These are phyloP conservation scores for Millerozyma acaciae DNA, from an alignment of 805 yeast genomes.

Conservation along the genomic window DNA sequence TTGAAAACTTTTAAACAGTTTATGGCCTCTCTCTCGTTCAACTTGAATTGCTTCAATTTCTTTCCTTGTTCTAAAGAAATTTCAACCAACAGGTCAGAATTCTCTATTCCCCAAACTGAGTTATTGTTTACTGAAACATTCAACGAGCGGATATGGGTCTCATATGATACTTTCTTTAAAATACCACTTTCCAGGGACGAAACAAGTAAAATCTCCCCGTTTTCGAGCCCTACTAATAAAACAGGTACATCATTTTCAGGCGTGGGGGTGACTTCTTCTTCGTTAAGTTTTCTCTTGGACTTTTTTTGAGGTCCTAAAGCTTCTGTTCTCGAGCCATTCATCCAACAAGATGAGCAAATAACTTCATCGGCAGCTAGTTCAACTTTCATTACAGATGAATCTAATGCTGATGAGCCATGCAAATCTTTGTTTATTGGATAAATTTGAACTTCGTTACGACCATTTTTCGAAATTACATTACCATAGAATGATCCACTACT, in stretches of 20 bases:
- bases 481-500: conserved; percentile 30
- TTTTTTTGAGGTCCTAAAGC: too few relatives aligned
- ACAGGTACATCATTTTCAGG: conserved; percentile 9
- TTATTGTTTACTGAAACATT: conserved; percentile 11
- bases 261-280: conserved; percentile 13
- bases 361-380: conserved; percentile 41
- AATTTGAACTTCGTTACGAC: conserved; percentile 45
- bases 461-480: conserved; percentile 38
- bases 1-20: conserved; percentile 16
- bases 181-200: conserved; percentile 41
- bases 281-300: conserved; percentile 17
- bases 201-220: conserved; percentile 39
- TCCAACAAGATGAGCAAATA: conserved; percentile 37
- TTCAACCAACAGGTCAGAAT: conserved; percentile 12
- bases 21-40: conserved; percentile 19
- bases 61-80: conserved; percentile 26
- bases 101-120: conserved; percentile 22
- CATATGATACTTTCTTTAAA: conserved; percentile 33
- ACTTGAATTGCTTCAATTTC: conserved; percentile 14
- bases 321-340: too few relatives aligned
- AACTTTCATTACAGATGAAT: conserved; percentile 24
- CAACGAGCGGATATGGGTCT: conserved; percentile 15
- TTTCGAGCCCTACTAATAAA: conserved; percentile 29
- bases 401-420: conserved; percentile 12
- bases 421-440: conserved; percentile 20